A percentile compares a stretch with the other conserved stretches of the same genome.
These are phyloP conservation scores for Fusarium musae DNA, from an alignment of 2,329 filamentous ascomycete genomes.

Conservation along the genomic window DNA sequence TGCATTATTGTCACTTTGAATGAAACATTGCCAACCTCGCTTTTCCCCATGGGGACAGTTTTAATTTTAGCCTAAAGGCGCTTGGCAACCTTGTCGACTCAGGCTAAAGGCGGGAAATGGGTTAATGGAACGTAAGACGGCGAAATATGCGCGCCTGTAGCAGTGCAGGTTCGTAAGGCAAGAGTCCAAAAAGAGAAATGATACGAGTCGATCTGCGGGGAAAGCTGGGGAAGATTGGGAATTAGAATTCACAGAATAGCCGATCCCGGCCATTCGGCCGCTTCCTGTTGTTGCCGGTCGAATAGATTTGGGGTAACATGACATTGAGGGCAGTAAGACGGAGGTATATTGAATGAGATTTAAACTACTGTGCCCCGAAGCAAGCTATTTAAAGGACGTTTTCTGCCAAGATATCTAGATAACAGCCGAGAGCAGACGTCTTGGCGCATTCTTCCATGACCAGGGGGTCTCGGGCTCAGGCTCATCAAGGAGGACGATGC, in stretches of 20 bases:
- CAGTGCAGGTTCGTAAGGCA: not conserved
- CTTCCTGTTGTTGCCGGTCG: not conserved
- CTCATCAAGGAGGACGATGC: slow-evolving; percentile 75
- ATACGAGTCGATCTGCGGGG: slow-evolving; percentile 18
- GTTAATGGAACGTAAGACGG: slow-evolving; percentile 1
- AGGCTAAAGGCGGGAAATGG: slow-evolving; percentile 21
- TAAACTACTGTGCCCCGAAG: not conserved
- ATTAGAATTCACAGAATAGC: not conserved
- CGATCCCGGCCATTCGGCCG: not conserved
- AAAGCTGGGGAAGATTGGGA: slow-evolving; percentile 14
- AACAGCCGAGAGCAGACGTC: slow-evolving; percentile 9
- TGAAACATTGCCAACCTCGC: not conserved
- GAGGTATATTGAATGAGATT: not conserved
- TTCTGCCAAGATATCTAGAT: not conserved
- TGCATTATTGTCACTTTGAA: not conserved
- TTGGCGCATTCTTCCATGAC: slow-evolving; percentile 1
- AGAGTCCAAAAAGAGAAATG: not conserved
- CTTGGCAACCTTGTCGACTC: not conserved
- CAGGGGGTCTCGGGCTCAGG: slow-evolving; percentile 72
- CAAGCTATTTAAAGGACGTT: not conserved
- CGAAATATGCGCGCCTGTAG: slow-evolving; percentile 13
- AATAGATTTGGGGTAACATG: not conserved
- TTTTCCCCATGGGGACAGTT: slow-evolving; percentile 4
- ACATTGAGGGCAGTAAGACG: not conserved
- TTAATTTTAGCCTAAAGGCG: slow-evolving; percentile 16